Evolutionary conservation across 1,139 yeast genomes (phyloP), one percentile per base, ranked within the genome.

Genomic region (Nakaseomyces sp.): DNA sequence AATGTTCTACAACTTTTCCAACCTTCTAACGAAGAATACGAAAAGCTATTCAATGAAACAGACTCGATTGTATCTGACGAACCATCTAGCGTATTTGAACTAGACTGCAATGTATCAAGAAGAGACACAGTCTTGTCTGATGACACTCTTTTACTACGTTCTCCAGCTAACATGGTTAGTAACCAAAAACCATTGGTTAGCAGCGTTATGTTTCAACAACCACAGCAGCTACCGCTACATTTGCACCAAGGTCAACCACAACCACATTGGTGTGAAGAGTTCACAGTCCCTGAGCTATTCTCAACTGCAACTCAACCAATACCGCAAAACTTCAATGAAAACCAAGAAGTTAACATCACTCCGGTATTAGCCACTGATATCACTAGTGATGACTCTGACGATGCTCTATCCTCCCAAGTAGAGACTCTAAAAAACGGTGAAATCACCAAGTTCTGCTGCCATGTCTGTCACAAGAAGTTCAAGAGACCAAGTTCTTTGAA

Each of bases 401-500:
- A 26, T 4, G 13, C 17, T 13, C 13, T 30, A 13, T 36, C 37
- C 17, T 13, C 36, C 19, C 19, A 16, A 32, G 37, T 32, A 6
- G 40, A 33, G 13, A 18, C 29, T 19, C 42, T 18, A 35, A 28
- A 29, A 16, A 30, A 12, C 15, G 29, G 29, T 25, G 37, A 40
- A 36, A 25, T 15, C 10, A 26, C 44, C 32, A 51, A 49, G 39
- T 53, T 52, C 40, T 35, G 37, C 18, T 86, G 95, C 60, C 66
- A 71, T 24, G 70, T 77, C n/a, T 87, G 96, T 63, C 73, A 76
- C 43, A 85, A 85, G 61, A 77, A 77, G 41, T 86, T 87, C 67
- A 80, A 83, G 43, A 70, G 95, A 47, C 95, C 95, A 2, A 79
- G 87, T 9, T 81, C 91, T 2, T 68, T 86, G 46, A 82, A 78